These are phyloP conservation scores for Rhynchospora tenuis DNA, from an alignment of 176 grass and related monocot species.

Conservation along the genomic window DNA sequence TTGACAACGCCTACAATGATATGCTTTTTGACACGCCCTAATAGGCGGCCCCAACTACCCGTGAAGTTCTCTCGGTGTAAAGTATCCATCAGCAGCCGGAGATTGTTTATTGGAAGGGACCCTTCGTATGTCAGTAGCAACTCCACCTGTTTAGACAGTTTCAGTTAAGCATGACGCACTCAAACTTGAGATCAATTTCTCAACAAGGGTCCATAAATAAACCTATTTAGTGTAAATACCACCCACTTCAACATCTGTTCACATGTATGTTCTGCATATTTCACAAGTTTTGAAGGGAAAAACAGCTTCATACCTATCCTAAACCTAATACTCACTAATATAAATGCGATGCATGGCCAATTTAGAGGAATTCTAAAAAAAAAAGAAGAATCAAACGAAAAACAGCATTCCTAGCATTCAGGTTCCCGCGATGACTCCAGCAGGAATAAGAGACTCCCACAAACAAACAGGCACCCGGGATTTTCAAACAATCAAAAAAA, in stretches of 20 bases:
- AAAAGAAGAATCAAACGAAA: background rate
- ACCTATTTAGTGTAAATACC: background rate
- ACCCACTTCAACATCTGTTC: background rate
- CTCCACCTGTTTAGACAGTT: slow-evolving; percentile 65
- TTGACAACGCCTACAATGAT: slow-evolving; percentile 95
- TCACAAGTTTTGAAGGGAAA: background rate
- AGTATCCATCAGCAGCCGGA: slow-evolving; percentile 94
- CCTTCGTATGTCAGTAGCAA: slow-evolving; percentile 94
- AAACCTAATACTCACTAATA: background rate
- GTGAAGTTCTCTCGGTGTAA: slow-evolving; percentile 96
- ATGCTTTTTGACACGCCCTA: slow-evolving; percentile 92
- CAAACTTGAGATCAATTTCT: slow-evolving; percentile 19
- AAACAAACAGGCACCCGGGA: background rate
- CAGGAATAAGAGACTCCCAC: background rate
- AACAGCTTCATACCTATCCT: background rate
- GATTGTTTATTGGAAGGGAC: slow-evolving; percentile 73
- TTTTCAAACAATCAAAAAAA: background rate
- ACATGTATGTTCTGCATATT: slow-evolving; percentile 10
- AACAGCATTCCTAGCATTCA: background rate
- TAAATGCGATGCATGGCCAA: background rate
- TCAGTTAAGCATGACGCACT: slow-evolving; percentile 11
- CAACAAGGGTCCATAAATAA: slow-evolving; percentile 12
- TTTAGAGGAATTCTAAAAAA: slow-evolving; percentile 13
- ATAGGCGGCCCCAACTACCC: slow-evolving; percentile 82
- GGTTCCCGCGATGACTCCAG: background rate